Evolutionary conservation across 2,329 filamentous ascomycete species (phyloP).

Genomic region (Microcyclospora pomicola): DNA sequence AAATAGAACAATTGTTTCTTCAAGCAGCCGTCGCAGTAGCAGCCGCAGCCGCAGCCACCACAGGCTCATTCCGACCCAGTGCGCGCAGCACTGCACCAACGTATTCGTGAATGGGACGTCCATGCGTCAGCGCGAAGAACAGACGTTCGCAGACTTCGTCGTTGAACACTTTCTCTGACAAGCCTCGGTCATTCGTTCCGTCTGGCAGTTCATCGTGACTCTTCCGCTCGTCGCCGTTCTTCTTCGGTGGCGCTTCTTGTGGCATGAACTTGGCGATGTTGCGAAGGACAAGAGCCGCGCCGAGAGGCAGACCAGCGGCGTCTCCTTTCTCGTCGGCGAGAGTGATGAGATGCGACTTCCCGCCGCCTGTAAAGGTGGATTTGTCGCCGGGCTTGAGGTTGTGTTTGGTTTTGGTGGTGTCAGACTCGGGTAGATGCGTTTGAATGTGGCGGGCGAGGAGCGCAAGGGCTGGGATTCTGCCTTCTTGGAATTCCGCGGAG

Average conservation of each 20-base stretch:
- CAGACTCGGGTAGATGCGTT: conserved; percentile 46
- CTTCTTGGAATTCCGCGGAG: conserved; percentile 16
- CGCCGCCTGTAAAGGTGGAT: conserved; percentile 5
- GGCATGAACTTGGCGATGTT: conserved; percentile 51
- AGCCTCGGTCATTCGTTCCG: background rate
- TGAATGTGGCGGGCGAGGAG: conserved; percentile 43
- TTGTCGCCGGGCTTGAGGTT: conserved; percentile 10
- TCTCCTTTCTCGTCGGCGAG: conserved; percentile 38
- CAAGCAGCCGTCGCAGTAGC: too few relatives aligned
- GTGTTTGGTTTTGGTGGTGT: conserved; percentile 18
- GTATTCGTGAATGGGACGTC: conserved; percentile 6
- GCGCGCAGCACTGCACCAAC: conserved; percentile 4
- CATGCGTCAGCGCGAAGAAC: conserved; percentile 7
- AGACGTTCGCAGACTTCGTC: conserved; percentile 7
- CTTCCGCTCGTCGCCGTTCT: background rate
- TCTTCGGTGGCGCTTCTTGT: background rate
- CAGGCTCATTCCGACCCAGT: background rate
- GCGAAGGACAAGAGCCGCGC: conserved; percentile 60
- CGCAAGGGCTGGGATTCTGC: conserved; percentile 8
- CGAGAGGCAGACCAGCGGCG: conserved; percentile 65
- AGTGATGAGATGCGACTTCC: conserved; percentile 30
- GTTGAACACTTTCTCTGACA: conserved; percentile 5
- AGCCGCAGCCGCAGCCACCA: background rate
- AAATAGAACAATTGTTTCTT: too few relatives aligned
- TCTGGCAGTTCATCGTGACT: background rate